These are phyloP conservation scores for Populus alba DNA, from an alignment of 345 rosid species.

Conservation along the genomic window DNA sequence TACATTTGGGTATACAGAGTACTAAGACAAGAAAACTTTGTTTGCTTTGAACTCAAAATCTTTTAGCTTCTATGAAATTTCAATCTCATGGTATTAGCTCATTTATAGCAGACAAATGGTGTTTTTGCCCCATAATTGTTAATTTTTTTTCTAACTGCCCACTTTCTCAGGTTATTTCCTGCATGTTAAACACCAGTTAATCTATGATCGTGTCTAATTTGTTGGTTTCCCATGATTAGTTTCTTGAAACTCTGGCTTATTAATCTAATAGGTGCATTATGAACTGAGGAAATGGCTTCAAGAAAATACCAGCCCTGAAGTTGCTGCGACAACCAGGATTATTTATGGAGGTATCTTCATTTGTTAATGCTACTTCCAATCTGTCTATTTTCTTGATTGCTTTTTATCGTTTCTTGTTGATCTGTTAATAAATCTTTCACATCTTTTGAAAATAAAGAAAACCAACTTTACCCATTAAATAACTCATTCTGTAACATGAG, in stretches of 20 bases:
- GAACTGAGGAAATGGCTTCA: conserved; percentile 90
- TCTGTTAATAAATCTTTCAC: neutral
- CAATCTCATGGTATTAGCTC: neutral
- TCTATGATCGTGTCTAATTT: neutral
- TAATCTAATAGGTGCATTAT: conserved; percentile 56
- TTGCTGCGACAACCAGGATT: conserved; percentile 71
- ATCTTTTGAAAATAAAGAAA: neutral
- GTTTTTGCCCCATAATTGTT: neutral
- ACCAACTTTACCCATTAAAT: neutral
- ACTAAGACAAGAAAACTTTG: neutral
- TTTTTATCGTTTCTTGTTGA: neutral
- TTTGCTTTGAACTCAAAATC: neutral
- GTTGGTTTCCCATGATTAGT: neutral
- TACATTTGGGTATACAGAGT: too few relatives aligned
- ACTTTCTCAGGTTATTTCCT: neutral
- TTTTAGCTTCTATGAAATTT: neutral
- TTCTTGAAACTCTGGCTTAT: neutral
- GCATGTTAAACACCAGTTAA: neutral
- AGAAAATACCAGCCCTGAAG: conserved; percentile 55
- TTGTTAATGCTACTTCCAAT: neutral
- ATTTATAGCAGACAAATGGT: neutral
- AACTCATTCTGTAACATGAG: neutral
- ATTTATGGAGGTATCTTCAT: conserved; percentile 78
- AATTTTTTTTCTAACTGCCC: neutral
- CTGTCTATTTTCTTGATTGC: neutral